Percentiles rank a stretch among this genome's conserved stretches.
These are phyloP conservation scores for Annulohypoxylon truncatum DNA, from an alignment of 2,329 filamentous ascomycete species.

Conservation along the genomic window DNA sequence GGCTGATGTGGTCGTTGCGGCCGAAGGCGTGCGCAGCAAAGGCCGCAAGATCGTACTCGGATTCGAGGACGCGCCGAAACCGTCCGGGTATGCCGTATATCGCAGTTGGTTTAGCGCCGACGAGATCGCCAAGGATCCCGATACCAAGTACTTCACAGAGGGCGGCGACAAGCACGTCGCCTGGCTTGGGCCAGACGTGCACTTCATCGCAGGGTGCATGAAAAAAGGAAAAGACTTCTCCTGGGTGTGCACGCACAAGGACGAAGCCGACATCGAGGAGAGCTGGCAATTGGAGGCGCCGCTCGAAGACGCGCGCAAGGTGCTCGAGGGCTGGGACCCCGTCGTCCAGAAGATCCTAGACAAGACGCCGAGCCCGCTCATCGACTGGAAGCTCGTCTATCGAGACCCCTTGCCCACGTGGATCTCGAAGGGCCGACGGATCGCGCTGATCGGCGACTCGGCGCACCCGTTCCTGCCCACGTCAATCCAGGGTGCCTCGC, in stretches of 20 bases:
- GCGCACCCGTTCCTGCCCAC: conserved; percentile 63
- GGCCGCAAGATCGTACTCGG: conserved; percentile 60
- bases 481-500: conserved; percentile 60
- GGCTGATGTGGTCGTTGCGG: conserved; percentile 59
- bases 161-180: conserved; percentile 63
- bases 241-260: conserved; percentile 66
- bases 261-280: conserved; percentile 43
- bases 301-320: conserved; percentile 46
- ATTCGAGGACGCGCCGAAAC: conserved; percentile 56
- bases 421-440: conserved; percentile 54
- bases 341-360: conserved; percentile 57
- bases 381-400: conserved; percentile 55
- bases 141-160: conserved; percentile 58
- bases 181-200: conserved; percentile 65
- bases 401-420: conserved; percentile 56
- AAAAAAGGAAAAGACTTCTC: conserved; percentile 64
- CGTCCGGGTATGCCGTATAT: conserved; percentile 59
- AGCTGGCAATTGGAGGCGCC: conserved; percentile 44
- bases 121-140: conserved; percentile 58
- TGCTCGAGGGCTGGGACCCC: conserved; percentile 49
- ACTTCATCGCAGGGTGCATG: conserved; percentile 64
- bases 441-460: conserved; percentile 60
- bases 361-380: conserved; percentile 47
- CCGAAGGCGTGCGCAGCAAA: conserved; percentile 60
- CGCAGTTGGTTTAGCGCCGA: conserved; percentile 59